phyloP scores from a whole-genome alignment of 139 green algal genomes.

The Chlorella sorokiniana region DNA sequence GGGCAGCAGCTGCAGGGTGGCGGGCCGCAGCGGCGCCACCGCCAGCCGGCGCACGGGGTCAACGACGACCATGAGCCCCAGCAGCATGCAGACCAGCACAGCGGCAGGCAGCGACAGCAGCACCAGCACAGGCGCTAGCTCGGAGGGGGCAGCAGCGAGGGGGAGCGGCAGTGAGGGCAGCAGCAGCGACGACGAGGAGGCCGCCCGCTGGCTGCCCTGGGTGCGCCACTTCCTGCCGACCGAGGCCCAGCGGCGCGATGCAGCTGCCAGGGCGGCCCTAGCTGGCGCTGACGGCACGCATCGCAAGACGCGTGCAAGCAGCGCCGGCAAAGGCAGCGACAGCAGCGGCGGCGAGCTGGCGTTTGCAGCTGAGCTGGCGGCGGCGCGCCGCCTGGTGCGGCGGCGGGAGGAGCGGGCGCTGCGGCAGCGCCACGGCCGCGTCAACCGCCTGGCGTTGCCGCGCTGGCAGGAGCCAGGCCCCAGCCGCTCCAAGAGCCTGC shows the following conservation, averaged over 20 bases:
- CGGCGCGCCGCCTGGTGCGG: constrained; percentile 1
- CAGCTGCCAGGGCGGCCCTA: background rate
- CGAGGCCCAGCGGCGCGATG: too few relatives aligned
- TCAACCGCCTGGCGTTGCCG: too few relatives aligned
- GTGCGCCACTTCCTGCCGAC: constrained; percentile 4
- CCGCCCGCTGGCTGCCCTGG: constrained; percentile 22
- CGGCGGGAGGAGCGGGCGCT: background rate
- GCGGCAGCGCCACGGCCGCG: background rate
- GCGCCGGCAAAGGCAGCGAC: background rate
- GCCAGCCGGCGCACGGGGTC: background rate
- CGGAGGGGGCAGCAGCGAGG: background rate
- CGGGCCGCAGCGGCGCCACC: background rate
- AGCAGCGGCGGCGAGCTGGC: background rate
- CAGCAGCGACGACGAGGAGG: background rate
- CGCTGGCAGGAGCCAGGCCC: background rate
- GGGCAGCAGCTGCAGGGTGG: background rate
- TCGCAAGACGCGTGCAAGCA: background rate
- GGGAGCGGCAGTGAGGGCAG: background rate
- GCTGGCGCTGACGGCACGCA: background rate
- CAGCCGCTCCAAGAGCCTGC: background rate
- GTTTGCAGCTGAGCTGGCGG: background rate
- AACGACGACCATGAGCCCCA: background rate
- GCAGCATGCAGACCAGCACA: background rate
- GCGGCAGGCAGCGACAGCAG: background rate
- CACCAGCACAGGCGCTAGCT: background rate